Percentiles rank a stretch among this genome's conserved stretches.
Evolutionary conservation across 257 asterid species (phyloP).

Genomic region (Gentiana straminea): DNA sequence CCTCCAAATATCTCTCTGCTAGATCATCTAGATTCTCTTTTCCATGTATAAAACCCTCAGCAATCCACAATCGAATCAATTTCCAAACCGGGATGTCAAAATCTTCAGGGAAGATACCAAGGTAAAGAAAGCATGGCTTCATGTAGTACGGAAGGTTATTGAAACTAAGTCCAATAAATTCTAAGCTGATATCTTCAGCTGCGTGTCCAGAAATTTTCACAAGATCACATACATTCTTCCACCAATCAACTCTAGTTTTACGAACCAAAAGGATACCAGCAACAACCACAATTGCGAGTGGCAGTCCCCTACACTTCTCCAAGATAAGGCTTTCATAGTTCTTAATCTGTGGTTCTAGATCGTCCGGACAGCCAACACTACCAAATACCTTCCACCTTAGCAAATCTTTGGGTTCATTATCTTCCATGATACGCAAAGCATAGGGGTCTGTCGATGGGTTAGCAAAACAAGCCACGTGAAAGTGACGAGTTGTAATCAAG

Average conservation of each 20-base stretch:
- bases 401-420: conserved; percentile 17
- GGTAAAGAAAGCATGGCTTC: conserved; percentile 12
- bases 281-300: conserved; percentile 32
- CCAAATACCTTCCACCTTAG: conserved; percentile 22
- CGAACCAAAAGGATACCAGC: conserved; percentile 25
- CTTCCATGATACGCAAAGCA: conserved; percentile 14
- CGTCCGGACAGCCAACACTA: conserved; percentile 5
- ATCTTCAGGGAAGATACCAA: conserved; percentile 8
- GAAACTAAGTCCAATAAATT: conserved; percentile 5
- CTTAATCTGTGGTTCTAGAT: conserved; percentile 10
- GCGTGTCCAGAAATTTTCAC: background rate
- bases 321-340: conserved; percentile 5
- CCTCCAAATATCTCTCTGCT: conserved; percentile 3
- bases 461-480: conserved; percentile 10
- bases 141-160: conserved; percentile 6
- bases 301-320: conserved; percentile 16
- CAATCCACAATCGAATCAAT: conserved; percentile 4
- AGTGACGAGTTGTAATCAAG: conserved; percentile 21
- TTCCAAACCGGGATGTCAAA: conserved; percentile 2
- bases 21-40: background rate
- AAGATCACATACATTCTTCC: conserved; percentile 6
- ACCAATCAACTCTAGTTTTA: background rate
- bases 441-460: conserved; percentile 13
- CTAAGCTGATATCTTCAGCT: background rate
- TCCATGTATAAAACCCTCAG: conserved; percentile 9